A percentile compares a stretch with the other conserved stretches of the same genome.
Conservation (phyloP, 495 filamentous ascomycete species). For the Chaetomium cochliodes region DNA sequence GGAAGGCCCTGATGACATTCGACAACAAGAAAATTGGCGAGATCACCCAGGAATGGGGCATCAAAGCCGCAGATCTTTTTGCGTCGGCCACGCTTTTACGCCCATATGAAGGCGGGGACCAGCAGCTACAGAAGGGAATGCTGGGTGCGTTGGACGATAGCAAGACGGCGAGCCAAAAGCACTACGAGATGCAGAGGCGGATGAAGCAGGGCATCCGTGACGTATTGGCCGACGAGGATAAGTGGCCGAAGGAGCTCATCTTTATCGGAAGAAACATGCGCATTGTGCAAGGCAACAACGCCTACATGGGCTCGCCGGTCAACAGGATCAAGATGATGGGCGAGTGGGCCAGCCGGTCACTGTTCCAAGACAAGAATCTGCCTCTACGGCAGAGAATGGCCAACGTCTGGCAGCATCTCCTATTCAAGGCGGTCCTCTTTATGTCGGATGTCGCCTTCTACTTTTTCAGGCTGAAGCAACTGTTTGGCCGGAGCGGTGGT, state of each 20-base stretch:
- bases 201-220: constrained; percentile 82
- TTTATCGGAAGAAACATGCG: constrained; percentile 95
- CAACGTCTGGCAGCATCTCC: constrained; percentile 63
- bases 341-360: constrained; percentile 76
- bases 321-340: constrained; percentile 95
- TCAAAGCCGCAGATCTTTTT: constrained; percentile 85
- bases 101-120: constrained; percentile 83
- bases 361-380: constrained; percentile 60
- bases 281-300: constrained; percentile 70
- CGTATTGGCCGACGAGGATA: constrained; percentile 81
- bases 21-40: constrained; percentile 75
- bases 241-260: constrained; percentile 89
- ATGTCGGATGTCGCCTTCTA: constrained; percentile 81
- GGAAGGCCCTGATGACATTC: constrained; percentile 89
- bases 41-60: constrained; percentile 76
- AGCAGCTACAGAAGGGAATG: constrained; percentile 59
- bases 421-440: constrained; percentile 77
- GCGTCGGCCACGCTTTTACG: constrained; percentile 85
- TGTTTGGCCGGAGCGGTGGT: constrained; percentile 68
- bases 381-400: constrained; percentile 46
- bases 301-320: constrained; percentile 84
- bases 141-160: constrained; percentile 49
- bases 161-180: constrained; percentile 61
- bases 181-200: constrained; percentile 81
- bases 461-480: constrained; percentile 71